Base-by-base conservation (phyloP, 2,329 filamentous ascomycete genomes). In the Dactylonectria estremocensis region DNA sequence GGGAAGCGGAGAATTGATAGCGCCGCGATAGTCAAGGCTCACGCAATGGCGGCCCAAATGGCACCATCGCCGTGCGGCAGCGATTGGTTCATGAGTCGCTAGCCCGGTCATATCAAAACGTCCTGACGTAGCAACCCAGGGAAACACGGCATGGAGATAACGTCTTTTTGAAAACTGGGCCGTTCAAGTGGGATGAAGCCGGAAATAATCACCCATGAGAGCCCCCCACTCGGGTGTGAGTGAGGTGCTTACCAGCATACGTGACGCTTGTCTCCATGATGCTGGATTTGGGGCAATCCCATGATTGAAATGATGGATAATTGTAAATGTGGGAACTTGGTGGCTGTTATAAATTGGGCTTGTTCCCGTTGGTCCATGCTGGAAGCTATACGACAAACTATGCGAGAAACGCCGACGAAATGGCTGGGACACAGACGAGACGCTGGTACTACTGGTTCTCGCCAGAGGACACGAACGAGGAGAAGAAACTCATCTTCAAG, bases 401-500 rank as follows among this genome's bases (percentile, higher is more conserved):
- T 1, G 35, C 10, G 11, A 18, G 13, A 50, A 28, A 14, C 24
- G 1, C 11, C 6, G 45, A 13, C 46, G 63, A 48, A 14, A 72
- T 72, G 68, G 54, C 69, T 20, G 54, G 28, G 14, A 46, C 31
- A 28, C 62, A 53, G 2, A 57, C 40, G 14, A 61, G 69, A 52
- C 69, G 57, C 31, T 70, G 69, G 68, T 72, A 72, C 48, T 80
- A 84, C 65, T 88, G 85, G 86, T 88, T 83, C 73, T 77, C 85
- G 2, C 77, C 82, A 18, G 77, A 83, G 7, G 87, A 90, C 67
- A 86, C 82, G 0, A 62, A 69, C 1, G 66, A 69, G 11, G 72
- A 74, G 13, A 66, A 52, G 33, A 74, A 80, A 66, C 79, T 90
- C 3, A 86, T 90, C 40, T 59, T 84, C n/a, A 90, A 89, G 72